Evolutionary conservation across 164 flowering plant species (phyloP), one percentile per base, ranked within the genome.

Genomic region (Liquidambar formosana): DNA sequence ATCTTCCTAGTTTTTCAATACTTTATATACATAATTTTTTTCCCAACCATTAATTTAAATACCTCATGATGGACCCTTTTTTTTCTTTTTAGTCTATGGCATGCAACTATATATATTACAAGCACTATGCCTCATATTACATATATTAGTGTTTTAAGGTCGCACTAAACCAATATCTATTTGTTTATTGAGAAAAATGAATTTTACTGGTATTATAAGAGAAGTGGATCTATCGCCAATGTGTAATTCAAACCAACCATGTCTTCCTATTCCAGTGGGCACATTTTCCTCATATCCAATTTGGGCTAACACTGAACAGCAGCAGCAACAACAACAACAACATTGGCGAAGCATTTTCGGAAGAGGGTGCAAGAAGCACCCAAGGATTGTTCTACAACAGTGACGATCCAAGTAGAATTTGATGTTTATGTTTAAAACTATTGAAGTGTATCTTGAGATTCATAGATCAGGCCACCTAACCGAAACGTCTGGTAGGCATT

Each of bases 231-330:
- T n/a, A 49, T 15, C n/a, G n/a, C n/a, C 53, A 49, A 49, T 15
- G 12, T 15, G 12, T 49, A 6, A 15, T 6, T 33, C 2, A 33
- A 33, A 2, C 41, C 41, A 33, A 33, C 41, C 41, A 2, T 33
- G 6, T 33, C 41, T 33, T 33, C 41, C 6, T 6, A 49, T 75
- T 75, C 77, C 78, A 84, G 87, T 84, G 87, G 87, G 87, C 87
- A 57, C 87, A 84, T 73, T 82, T 82, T 53, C 87, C 87, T 74
- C 83, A 79, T 41, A 81, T 80, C 63, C 85, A 82, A 46, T 82
- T 80, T 61, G 87, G 82, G 21, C 72, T 82, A 70, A 75, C 66
- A 15, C 62, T 79, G 3, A 79, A 67, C 9, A 51, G 77, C 18
- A 68, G 78, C 58, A 77, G 77, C 18, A 68, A 77, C 58, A 77